Evolutionary conservation across 2,329 filamentous ascomycete species (phyloP).

Genomic region (Dactylonectria macrodidyma): DNA sequence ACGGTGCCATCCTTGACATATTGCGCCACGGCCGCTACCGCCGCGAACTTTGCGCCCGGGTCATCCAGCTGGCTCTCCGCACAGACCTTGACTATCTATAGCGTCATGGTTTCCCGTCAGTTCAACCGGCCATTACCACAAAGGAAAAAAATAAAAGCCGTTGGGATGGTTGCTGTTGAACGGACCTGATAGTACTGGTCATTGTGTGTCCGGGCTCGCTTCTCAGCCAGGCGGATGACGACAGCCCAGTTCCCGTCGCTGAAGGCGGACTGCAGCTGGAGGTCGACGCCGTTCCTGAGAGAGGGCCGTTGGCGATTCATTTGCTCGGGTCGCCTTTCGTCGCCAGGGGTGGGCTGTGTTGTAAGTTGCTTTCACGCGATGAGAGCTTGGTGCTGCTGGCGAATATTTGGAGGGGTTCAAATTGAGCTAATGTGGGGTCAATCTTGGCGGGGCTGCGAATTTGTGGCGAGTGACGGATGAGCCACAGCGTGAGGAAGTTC

Average conservation of each 20-base stretch:
- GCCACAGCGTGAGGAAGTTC: slow-evolving; percentile 19
- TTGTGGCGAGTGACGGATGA: slow-evolving; percentile 26
- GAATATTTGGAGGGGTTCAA: slow-evolving; percentile 34
- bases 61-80: slow-evolving; percentile 69
- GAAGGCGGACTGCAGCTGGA: slow-evolving; percentile 70
- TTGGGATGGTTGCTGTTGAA: background rate
- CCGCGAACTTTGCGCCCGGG: slow-evolving; percentile 60
- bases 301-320: slow-evolving; percentile 55
- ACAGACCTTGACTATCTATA: slow-evolving; percentile 63
- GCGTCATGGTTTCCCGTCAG: slow-evolving; percentile 21
- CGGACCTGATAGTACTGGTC: slow-evolving; percentile 71
- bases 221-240: slow-evolving; percentile 67
- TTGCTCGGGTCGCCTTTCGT: slow-evolving; percentile 19
- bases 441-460: slow-evolving; percentile 23
- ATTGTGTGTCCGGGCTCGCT: slow-evolving; percentile 63
- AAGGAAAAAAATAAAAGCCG: background rate
- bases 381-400: slow-evolving; percentile 8
- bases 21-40: slow-evolving; percentile 60
- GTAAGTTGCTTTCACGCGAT: slow-evolving; percentile 31
- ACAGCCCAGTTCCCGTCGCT: slow-evolving; percentile 67
- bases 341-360: slow-evolving; percentile 20
- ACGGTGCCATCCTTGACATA: slow-evolving; percentile 62
- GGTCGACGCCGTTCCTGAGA: slow-evolving; percentile 66
- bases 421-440: slow-evolving; percentile 28
- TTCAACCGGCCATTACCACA: background rate